A percentile compares a stretch with the other conserved stretches of the same genome.
These are phyloP conservation scores for Xylaria bambusicola DNA, from an alignment of 495 filamentous ascomycete species.

Conservation along the genomic window DNA sequence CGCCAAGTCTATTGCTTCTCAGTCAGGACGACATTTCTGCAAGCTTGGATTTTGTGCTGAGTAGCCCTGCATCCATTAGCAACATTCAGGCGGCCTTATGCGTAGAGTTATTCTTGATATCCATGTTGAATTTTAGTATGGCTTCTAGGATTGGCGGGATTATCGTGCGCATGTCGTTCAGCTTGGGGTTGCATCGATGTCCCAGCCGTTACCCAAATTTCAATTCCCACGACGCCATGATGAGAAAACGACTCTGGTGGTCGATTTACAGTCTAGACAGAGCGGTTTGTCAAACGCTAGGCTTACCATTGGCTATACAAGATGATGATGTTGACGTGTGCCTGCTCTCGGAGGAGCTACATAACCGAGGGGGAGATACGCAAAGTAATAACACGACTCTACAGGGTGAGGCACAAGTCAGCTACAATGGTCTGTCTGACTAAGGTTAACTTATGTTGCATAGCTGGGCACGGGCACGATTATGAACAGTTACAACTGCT, in stretches of 20 bases:
- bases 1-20: constrained; percentile 34
- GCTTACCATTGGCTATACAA: constrained; percentile 50
- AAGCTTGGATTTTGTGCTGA: constrained; percentile 39
- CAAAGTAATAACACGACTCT: neutral
- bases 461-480: neutral
- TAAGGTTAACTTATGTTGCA: neutral
- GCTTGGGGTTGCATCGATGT: constrained; percentile 53
- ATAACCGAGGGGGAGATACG: neutral
- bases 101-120: constrained; percentile 49
- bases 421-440: too few relatives aligned
- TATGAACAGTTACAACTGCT: neutral
- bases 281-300: constrained; percentile 52
- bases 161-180: constrained; percentile 49
- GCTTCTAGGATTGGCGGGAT: constrained; percentile 51
- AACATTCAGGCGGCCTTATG: constrained; percentile 48
- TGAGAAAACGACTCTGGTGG: constrained; percentile 53
- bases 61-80: constrained; percentile 40
- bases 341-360: constrained; percentile 42
- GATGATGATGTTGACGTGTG: constrained; percentile 58
- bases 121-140: constrained; percentile 49
- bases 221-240: constrained; percentile 36
- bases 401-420: neutral
- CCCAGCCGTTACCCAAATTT: constrained; percentile 47
- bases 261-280: constrained; percentile 53
- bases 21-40: constrained; percentile 25